Evolutionary conservation across 1,284 basidiomycete genomes (phyloP).

Genomic region (Leccinum griseonigrum): DNA sequence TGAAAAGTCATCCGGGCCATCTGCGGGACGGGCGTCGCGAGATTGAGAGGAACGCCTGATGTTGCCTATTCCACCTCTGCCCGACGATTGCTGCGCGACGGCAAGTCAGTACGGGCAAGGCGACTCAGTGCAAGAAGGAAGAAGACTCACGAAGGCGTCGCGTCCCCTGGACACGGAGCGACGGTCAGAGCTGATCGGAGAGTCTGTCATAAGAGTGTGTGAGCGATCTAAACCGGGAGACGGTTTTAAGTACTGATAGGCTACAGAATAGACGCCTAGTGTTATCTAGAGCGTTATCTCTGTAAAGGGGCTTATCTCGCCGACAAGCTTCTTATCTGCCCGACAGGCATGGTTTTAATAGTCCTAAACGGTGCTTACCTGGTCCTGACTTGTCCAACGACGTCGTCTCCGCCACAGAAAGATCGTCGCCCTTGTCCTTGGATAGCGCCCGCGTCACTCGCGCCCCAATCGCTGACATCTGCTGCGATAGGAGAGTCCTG

Average conservation of each 20-base stretch:
- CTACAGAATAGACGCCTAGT: not conserved
- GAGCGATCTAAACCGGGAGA: not conserved
- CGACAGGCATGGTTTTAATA: conserved; percentile 12
- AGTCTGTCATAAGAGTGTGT: conserved; percentile 25
- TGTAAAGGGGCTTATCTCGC: conserved; percentile 19
- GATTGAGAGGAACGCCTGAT: conserved; percentile 49
- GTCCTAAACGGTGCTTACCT: conserved; percentile 9
- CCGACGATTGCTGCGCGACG: conserved; percentile 48
- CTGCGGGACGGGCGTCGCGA: conserved; percentile 35
- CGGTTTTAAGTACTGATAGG: not conserved
- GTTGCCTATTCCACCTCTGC: conserved; percentile 69
- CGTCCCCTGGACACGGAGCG: conserved; percentile 46
- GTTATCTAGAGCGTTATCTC: conserved; percentile 25
- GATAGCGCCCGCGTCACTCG: conserved; percentile 18
- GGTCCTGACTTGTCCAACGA: conserved; percentile 8
- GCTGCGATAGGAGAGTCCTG: conserved; percentile 14
- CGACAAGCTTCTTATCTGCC: conserved; percentile 17
- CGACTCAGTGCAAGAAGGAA: not conserved
- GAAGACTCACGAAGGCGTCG: conserved; percentile 35
- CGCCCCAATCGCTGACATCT: conserved; percentile 24
- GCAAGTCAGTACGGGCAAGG: not conserved
- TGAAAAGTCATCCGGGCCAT: conserved; percentile 42
- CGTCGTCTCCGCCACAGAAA: conserved; percentile 7
- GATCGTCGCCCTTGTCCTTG: conserved; percentile 9
- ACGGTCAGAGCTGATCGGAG: conserved; percentile 12